Evolutionary conservation across 1,284 basidiomycete genomes (phyloP).

Genomic region (Cryptococcus hybrid): DNA sequence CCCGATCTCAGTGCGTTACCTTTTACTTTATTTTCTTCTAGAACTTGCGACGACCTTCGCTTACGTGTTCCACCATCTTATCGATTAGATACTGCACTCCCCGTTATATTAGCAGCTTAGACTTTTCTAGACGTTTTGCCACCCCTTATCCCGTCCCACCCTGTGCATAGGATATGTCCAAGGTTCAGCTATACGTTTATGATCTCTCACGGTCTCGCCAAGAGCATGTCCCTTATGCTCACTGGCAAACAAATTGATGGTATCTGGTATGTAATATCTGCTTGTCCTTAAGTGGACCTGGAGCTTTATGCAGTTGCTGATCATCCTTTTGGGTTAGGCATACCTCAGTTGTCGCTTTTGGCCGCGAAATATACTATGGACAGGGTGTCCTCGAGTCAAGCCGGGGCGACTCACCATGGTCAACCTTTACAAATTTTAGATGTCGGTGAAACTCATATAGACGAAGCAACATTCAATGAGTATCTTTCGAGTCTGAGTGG

Average conservation of each 20-base stretch:
- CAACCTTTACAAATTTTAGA: conserved; percentile 70
- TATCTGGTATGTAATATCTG: conserved; percentile 62
- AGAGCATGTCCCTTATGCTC: conserved; percentile 68
- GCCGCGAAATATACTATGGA: conserved; percentile 83
- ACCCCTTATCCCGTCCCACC: not conserved
- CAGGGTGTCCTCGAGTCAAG: conserved; percentile 67
- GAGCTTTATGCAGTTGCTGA: too few species aligned
- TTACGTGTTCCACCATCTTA: too few species aligned
- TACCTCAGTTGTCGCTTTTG: conserved; percentile 82
- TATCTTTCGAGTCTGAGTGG: conserved; percentile 71
- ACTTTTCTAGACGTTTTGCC: not conserved
- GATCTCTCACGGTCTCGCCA: conserved; percentile 83
- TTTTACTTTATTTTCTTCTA: too few species aligned
- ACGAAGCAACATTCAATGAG: conserved; percentile 77
- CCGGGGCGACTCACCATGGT: conserved; percentile 81
- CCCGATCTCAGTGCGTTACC: too few species aligned
- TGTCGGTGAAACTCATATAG: conserved; percentile 76
- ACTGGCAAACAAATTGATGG: conserved; percentile 85
- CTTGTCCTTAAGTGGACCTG: not conserved
- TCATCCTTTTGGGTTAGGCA: conserved; percentile 47
- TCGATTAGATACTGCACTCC: too few species aligned
- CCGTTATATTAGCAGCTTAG: too few species aligned
- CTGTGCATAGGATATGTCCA: conserved; percentile 34
- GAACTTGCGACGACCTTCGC: too few species aligned
- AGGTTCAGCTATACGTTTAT: conserved; percentile 80